Evolutionary conservation across 176 grass and related monocot genomes (phyloP).

Genomic region (Raddia guianensis): DNA sequence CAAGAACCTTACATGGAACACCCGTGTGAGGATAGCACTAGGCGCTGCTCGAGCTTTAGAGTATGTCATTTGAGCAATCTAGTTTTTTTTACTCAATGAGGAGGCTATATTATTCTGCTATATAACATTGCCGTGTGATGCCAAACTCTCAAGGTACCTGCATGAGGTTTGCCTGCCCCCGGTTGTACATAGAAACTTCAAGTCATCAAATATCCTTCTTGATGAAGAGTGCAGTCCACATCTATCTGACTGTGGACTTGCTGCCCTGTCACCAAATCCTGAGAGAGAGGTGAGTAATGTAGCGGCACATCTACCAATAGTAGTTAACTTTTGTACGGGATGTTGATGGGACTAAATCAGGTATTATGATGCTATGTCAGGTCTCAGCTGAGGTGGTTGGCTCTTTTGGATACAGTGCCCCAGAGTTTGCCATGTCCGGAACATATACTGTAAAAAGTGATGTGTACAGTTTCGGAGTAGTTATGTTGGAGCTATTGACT

Average conservation of each 20-base stretch:
- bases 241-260: slow-evolving; percentile 90
- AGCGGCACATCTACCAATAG: neutral
- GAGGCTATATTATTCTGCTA: slow-evolving; percentile 1
- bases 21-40: slow-evolving; percentile 68
- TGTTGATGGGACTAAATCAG: slow-evolving; percentile 7
- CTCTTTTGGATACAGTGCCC: slow-evolving; percentile 93
- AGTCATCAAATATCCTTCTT: slow-evolving; percentile 91
- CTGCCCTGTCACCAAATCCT: slow-evolving; percentile 84
- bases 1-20: slow-evolving; percentile 80
- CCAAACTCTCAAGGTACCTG: slow-evolving; percentile 67
- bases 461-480: slow-evolving; percentile 94
- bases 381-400: slow-evolving; percentile 71
- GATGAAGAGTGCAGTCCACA: slow-evolving; percentile 81
- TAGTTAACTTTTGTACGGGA: neutral
- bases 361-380: slow-evolving; percentile 41
- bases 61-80: slow-evolving; percentile 54
- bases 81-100: slow-evolving; percentile 7
- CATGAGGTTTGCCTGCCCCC: slow-evolving; percentile 92
- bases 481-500: slow-evolving; percentile 94
- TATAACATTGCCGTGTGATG: slow-evolving; percentile 6
- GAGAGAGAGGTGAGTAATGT: slow-evolving; percentile 75
- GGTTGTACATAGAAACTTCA: slow-evolving; percentile 82
- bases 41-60: slow-evolving; percentile 86
- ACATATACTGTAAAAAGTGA: slow-evolving; percentile 82
- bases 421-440: slow-evolving; percentile 93